Conservation (phyloP, 306 rosid genomes). For the Geum urbanum region DNA sequence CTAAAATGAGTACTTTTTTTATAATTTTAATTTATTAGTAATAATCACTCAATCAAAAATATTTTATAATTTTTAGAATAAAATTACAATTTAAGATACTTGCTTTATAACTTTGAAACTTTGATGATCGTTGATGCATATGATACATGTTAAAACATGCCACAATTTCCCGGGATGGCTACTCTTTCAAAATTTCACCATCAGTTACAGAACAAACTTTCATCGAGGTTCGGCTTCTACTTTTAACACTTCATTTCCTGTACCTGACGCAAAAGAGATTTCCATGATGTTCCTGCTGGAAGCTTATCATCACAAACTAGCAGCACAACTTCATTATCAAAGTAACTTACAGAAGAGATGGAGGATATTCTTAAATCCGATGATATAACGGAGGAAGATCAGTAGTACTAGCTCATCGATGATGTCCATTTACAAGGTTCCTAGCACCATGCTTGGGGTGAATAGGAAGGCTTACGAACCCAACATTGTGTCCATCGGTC, state of each 20-base stretch:
- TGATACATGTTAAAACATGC: no score
- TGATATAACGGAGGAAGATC: neutral
- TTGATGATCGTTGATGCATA: no score
- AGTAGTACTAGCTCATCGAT: neutral
- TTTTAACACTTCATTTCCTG: neutral
- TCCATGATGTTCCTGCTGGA: neutral
- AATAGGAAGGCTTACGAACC: conserved; percentile 14
- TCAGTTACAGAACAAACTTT: neutral
- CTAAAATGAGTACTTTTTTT: no score
- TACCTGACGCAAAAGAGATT: neutral
- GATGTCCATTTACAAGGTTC: conserved; percentile 15
- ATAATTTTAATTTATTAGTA: no score
- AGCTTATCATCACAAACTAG: neutral
- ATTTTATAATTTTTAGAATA: no score
- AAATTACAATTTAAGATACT: no score
- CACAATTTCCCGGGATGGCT: no score
- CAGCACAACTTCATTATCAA: neutral
- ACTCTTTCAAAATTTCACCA: neutral
- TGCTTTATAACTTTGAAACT: no score
- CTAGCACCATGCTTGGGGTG: neutral
- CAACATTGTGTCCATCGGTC: conserved; percentile 14
- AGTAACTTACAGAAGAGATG: conserved; percentile 2
- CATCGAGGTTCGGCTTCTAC: neutral
- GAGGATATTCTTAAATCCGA: neutral
- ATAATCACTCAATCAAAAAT: no score